Conservation (phyloP, 106 monocot genomes). For the Dendrobium nobile region DNA sequence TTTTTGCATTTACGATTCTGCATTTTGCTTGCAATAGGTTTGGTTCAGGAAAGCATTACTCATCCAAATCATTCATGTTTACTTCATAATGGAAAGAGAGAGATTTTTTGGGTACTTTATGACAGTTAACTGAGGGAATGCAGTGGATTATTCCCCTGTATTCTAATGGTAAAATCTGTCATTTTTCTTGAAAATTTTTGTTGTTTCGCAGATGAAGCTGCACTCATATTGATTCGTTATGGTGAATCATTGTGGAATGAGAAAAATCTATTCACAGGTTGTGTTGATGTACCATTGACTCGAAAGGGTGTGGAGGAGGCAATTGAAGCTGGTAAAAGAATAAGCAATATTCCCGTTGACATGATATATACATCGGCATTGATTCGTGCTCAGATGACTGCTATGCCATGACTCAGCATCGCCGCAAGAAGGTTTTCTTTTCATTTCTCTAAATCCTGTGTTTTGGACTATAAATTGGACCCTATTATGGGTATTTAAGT, state of each 20-base stretch:
- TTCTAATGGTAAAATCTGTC: background rate
- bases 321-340: constrained; percentile 94
- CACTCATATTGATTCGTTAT: constrained; percentile 87
- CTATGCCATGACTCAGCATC: constrained; percentile 99
- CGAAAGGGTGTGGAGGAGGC: constrained; percentile 90
- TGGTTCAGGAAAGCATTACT: too few relatives aligned
- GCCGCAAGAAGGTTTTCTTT: constrained; percentile 70
- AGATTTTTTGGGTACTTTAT: background rate
- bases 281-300: constrained; percentile 96
- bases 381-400: constrained; percentile 99
- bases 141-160: background rate
- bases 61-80: background rate
- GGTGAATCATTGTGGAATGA: constrained; percentile 99
- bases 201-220: constrained; percentile 71
- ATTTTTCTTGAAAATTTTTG: background rate
- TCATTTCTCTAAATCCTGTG: background rate
- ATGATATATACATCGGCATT: constrained; percentile 77
- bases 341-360: constrained; percentile 91
- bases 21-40: background rate
- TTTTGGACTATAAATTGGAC: background rate
- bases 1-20: background rate
- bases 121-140: background rate
- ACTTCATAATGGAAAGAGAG: background rate
- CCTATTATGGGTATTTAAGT: background rate
- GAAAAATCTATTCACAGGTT: constrained; percentile 96